Conservation (phyloP, 805 yeast genomes). For the Hyphopichia homilentoma region DNA sequence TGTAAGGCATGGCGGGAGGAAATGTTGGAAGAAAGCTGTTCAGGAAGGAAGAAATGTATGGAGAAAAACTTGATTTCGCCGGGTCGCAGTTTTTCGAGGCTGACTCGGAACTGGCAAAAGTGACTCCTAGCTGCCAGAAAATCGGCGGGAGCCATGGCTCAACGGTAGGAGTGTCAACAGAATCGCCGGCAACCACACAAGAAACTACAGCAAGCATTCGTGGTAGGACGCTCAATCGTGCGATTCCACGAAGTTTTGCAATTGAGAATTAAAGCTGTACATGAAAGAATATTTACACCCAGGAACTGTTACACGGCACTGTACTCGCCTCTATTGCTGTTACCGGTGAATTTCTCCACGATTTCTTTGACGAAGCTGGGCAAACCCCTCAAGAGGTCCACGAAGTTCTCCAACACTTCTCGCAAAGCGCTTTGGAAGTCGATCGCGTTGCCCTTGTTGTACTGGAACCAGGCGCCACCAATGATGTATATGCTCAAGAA, state of each 20-base stretch:
- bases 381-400: constrained; percentile 52
- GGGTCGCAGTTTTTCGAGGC: neutral
- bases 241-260: too few species aligned
- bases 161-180: too few species aligned
- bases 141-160: too few species aligned
- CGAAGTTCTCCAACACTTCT: constrained; percentile 67
- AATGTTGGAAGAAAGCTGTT: neutral
- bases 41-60: constrained; percentile 1
- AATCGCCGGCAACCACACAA: too few species aligned
- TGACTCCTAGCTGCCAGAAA: too few species aligned
- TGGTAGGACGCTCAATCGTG: too few species aligned
- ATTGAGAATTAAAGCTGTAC: too few species aligned
- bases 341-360: constrained; percentile 59
- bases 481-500: constrained; percentile 68
- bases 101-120: neutral
- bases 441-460: constrained; percentile 64
- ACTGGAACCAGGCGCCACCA: constrained; percentile 72
- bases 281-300: too few species aligned
- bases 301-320: constrained; percentile 70
- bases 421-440: constrained; percentile 70
- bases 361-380: constrained; percentile 71
- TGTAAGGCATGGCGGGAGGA: constrained; percentile 17
- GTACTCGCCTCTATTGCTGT: constrained; percentile 77
- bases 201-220: too few species aligned
- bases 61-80: constrained; percentile 2